Conservation (phyloP, 2,329 filamentous ascomycete species). For the Aspergillus sp. region DNA sequence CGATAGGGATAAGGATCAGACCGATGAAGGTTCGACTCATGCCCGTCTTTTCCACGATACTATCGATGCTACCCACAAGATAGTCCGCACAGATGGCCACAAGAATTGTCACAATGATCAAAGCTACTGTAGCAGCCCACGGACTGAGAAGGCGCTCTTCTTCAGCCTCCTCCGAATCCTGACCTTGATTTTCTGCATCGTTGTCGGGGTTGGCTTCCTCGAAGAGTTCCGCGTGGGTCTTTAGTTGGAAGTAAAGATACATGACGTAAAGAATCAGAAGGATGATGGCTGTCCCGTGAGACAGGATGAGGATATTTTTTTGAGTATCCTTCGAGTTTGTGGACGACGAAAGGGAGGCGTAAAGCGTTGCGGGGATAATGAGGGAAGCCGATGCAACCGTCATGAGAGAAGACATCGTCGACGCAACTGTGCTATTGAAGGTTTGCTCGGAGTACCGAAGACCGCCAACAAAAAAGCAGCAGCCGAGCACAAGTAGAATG, state of each 20-base stretch:
- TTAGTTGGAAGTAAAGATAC: constrained; percentile 76
- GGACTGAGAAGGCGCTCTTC: constrained; percentile 59
- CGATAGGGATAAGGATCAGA: constrained; percentile 75
- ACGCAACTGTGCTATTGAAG: constrained; percentile 52
- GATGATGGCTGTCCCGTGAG: constrained; percentile 73
- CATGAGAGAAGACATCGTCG: constrained; percentile 66
- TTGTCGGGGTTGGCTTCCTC: constrained; percentile 45
- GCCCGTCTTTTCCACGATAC: constrained; percentile 65
- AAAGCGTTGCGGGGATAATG: constrained; percentile 75
- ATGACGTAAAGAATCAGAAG: constrained; percentile 72
- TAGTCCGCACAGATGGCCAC: constrained; percentile 76
- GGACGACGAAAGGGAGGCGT: constrained; percentile 58
- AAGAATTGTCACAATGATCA: constrained; percentile 68
- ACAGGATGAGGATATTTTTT: constrained; percentile 66
- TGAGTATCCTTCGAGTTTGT: constrained; percentile 33
- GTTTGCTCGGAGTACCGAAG: constrained; percentile 68
- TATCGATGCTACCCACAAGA: constrained; percentile 73
- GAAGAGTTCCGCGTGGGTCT: constrained; percentile 72
- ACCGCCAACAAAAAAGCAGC: constrained; percentile 76
- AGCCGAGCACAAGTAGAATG: constrained; percentile 80
- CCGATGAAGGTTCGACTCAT: constrained; percentile 82
- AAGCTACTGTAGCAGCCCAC: constrained; percentile 62
- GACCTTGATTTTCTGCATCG: constrained; percentile 15
- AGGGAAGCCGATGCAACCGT: constrained; percentile 73
- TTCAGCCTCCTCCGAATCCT: constrained; percentile 43